A percentile compares a stretch with the other conserved stretches of the same genome.
These are phyloP conservation scores for Ulota crispa DNA, from an alignment of 225 moss, liverwort and hornwort genomes.

Conservation along the genomic window DNA sequence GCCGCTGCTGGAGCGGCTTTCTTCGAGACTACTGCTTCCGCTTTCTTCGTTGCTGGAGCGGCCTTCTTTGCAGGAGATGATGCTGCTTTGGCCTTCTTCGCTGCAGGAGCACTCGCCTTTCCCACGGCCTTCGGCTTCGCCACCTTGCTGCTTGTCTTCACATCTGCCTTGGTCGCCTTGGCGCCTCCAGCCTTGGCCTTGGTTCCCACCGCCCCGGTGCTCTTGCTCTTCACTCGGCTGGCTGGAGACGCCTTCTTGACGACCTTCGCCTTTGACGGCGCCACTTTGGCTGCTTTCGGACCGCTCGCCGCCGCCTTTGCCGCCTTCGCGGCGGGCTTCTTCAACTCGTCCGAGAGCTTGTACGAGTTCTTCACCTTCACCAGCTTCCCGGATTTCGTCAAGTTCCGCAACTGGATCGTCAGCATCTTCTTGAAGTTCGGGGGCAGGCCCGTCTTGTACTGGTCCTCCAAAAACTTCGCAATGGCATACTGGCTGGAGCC, in stretches of 20 bases:
- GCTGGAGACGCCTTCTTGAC: constrained; percentile 58
- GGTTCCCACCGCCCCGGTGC: constrained; percentile 20
- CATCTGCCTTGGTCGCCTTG: constrained; percentile 45
- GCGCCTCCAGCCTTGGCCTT: constrained; percentile 22
- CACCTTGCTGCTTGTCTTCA: constrained; percentile 31
- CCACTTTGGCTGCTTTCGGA: constrained; percentile 37
- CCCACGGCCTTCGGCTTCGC: constrained; percentile 38
- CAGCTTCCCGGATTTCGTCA: constrained; percentile 77
- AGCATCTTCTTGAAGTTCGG: constrained; percentile 80
- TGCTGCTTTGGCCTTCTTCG: constrained; percentile 33
- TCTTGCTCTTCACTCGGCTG: constrained; percentile 45
- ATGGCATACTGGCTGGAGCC: constrained; percentile 92
- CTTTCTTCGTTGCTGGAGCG: constrained; percentile 29
- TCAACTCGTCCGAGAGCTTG: constrained; percentile 87
- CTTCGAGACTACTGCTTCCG: constrained; percentile 30
- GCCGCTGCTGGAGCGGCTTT: constrained; percentile 30
- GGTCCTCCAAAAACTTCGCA: constrained; percentile 80
- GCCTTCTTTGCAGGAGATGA: constrained; percentile 39
- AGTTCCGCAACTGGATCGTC: constrained; percentile 68
- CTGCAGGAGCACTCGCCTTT: constrained; percentile 33
- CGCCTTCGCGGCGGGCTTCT: constrained; percentile 60
- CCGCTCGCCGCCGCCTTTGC: constrained; percentile 38
- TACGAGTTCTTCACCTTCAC: constrained; percentile 90
- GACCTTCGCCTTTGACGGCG: constrained; percentile 32
- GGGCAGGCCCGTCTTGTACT: constrained; percentile 76